Evolutionary conservation across 1,284 basidiomycete genomes (phyloP).

Genomic region (Hymenochaete sp.): DNA sequence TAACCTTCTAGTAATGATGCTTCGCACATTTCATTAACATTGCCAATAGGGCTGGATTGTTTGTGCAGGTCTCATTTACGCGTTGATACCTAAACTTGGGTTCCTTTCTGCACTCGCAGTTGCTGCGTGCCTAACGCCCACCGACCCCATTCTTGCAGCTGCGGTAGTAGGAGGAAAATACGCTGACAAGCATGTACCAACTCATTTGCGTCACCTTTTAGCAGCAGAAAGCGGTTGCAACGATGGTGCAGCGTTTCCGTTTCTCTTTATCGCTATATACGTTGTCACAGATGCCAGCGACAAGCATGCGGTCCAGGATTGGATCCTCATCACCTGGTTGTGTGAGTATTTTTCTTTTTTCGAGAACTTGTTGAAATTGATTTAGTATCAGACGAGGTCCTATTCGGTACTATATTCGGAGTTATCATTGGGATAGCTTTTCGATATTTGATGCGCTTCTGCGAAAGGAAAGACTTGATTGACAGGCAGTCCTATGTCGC

Average conservation of each 20-base stretch:
- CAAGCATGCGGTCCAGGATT: constrained; percentile 63
- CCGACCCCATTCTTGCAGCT: constrained; percentile 89
- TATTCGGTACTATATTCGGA: constrained; percentile 77
- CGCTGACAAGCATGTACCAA: constrained; percentile 96
- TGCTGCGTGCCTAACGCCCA: constrained; percentile 92
- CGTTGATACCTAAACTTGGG: constrained; percentile 76
- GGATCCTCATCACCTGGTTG: constrained; percentile 81
- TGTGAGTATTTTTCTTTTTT: constrained; percentile 41
- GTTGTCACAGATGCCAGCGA: constrained; percentile 67
- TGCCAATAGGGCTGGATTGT: constrained; percentile 77
- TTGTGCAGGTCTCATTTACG: constrained; percentile 82
- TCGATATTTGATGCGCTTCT: constrained; percentile 93
- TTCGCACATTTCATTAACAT: constrained; percentile 11
- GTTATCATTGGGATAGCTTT: constrained; percentile 74
- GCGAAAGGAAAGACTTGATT: constrained; percentile 81
- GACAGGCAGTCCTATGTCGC: constrained; percentile 89
- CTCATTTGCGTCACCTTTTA: constrained; percentile 85
- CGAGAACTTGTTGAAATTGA: constrained; percentile 68
- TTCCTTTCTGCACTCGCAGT: constrained; percentile 85
- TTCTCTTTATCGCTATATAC: constrained; percentile 90
- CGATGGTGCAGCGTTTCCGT: constrained; percentile 94
- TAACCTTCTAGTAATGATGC: constrained; percentile 16
- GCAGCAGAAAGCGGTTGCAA: constrained; percentile 92
- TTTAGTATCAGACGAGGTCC: constrained; percentile 62
- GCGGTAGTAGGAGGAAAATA: constrained; percentile 95